Conservation (phyloP, 2,329 filamentous ascomycete genomes). For the Lojkania enalia region DNA sequence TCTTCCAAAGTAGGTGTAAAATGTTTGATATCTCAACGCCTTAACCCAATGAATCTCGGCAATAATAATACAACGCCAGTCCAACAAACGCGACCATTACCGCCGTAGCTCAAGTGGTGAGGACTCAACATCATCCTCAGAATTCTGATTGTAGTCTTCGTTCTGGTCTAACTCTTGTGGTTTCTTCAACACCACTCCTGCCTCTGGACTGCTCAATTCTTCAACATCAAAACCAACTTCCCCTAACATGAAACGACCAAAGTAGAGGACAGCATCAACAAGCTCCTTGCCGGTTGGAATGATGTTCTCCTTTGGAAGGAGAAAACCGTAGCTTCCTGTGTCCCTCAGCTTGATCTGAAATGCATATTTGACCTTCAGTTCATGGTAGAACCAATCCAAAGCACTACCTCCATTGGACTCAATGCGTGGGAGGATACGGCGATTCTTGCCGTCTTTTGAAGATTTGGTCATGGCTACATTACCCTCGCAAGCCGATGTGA, state of each 20-base stretch:
- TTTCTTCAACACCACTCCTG: slow-evolving; percentile 6
- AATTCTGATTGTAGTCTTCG: slow-evolving; percentile 3
- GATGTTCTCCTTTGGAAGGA: slow-evolving; percentile 84
- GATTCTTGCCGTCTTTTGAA: slow-evolving; percentile 34
- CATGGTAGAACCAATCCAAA: slow-evolving; percentile 94
- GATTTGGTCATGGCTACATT: slow-evolving; percentile 56
- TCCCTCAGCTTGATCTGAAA: slow-evolving; percentile 96
- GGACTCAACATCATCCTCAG: slow-evolving; percentile 11
- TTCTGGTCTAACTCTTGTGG: slow-evolving; percentile 1
- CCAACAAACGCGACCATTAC: slow-evolving; percentile 2
- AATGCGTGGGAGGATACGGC: slow-evolving; percentile 56
- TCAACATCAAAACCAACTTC: slow-evolving; percentile 36
- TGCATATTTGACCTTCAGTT: slow-evolving; percentile 77
- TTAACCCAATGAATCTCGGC: too few species aligned
- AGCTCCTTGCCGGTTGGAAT: slow-evolving; percentile 87
- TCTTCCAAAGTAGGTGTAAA: too few species aligned
- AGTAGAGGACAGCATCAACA: slow-evolving; percentile 78
- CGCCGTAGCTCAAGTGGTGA: slow-evolving; percentile 15
- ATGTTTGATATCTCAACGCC: too few species aligned
- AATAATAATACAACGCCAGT: too few species aligned
- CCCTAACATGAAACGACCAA: slow-evolving; percentile 75
- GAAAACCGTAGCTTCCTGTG: slow-evolving; percentile 90
- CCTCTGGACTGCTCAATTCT: slow-evolving; percentile 1
- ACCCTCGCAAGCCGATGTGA: slow-evolving; percentile 85
- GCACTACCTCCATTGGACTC: slow-evolving; percentile 82